Percentiles rank a stretch among this genome's conserved stretches.
Conservation (phyloP, 345 rosid genomes). For the Gossypium bickii region DNA sequence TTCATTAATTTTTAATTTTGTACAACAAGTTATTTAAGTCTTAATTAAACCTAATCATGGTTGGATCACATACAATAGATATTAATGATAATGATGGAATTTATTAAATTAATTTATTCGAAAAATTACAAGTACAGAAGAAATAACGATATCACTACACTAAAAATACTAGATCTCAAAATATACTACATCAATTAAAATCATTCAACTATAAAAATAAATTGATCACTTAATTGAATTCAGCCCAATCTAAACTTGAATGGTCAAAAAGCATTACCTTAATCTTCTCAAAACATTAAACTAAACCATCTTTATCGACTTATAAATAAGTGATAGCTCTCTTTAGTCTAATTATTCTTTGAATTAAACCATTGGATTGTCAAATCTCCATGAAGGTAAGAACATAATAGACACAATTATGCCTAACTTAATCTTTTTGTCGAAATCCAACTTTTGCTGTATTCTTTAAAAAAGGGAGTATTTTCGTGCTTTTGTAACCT, state of each 20-base stretch:
- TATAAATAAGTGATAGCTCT: not conserved
- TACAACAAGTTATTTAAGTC: too few species aligned
- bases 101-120: too few species aligned
- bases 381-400: not conserved
- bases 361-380: not conserved
- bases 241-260: not conserved
- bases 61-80: too few species aligned
- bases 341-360: not conserved
- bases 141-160: too few species aligned
- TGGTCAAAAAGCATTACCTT: not conserved
- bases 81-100: too few species aligned
- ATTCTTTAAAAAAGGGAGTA: too few species aligned
- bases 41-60: too few species aligned
- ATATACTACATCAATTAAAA: too few species aligned
- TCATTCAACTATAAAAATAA: too few species aligned
- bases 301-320: not conserved
- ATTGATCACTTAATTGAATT: too few species aligned
- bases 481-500: not conserved
- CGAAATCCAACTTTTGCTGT: not conserved
- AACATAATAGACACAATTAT: not conserved
- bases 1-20: too few species aligned
- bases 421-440: constrained; percentile 20
- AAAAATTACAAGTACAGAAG: too few species aligned
- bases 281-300: not conserved
- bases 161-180: fast-evolving